phyloP scores from a whole-genome alignment of 2,329 filamentous ascomycete species.

The Helotiales sp. region DNA sequence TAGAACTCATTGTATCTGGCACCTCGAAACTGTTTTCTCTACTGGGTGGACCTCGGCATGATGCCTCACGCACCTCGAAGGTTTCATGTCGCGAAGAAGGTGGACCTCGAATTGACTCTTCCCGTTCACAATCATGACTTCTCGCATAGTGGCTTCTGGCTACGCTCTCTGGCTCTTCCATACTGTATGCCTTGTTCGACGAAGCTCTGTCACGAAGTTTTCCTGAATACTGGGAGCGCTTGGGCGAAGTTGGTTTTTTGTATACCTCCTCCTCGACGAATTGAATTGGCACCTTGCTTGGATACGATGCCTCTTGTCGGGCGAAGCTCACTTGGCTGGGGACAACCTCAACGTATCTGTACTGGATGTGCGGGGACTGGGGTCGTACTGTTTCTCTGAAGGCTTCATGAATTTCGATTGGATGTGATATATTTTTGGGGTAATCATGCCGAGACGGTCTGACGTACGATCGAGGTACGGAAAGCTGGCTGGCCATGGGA shows the following conservation, averaged over 20 bases:
- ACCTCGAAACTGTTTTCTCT: neutral
- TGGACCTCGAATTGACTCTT: neutral
- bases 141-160: neutral
- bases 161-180: slow-evolving; percentile 10
- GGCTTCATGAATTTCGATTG: neutral
- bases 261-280: neutral
- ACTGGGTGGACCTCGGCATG: neutral
- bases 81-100: neutral
- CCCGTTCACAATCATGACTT: neutral
- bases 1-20: slow-evolving; percentile 11
- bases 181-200: slow-evolving; percentile 5
- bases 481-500: neutral
- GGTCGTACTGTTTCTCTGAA: slow-evolving; percentile 9
- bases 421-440: neutral
- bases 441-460: neutral
- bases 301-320: slow-evolving; percentile 4
- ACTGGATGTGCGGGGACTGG: slow-evolving; percentile 19
- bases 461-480: neutral
- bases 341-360: slow-evolving; percentile 18
- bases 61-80: neutral
- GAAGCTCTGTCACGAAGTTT: neutral
- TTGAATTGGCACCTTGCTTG: slow-evolving; percentile 3
- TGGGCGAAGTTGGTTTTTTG: neutral
- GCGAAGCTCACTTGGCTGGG: neutral
- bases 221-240: neutral